Percentiles rank a stretch among this genome's conserved stretches.
phyloP scores from a whole-genome alignment of 2,329 filamentous ascomycete genomes.

The Penicillium hordei region DNA sequence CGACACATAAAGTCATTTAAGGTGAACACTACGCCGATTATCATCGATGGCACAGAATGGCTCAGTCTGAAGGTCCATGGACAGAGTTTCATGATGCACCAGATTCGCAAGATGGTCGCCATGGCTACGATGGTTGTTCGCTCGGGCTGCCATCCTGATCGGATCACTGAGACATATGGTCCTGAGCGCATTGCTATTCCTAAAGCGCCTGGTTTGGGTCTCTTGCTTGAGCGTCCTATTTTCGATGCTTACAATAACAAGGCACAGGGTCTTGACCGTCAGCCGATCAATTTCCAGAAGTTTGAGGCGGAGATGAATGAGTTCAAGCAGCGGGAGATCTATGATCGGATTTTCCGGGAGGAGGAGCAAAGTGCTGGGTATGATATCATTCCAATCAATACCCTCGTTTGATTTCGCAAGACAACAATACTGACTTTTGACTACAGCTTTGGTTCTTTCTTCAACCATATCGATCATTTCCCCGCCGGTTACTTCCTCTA shows the following conservation, averaged over 20 bases:
- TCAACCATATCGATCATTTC: conserved; percentile 76
- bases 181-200: conserved; percentile 77
- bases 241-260: conserved; percentile 86
- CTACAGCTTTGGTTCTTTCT: conserved; percentile 70
- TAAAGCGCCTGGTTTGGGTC: conserved; percentile 84
- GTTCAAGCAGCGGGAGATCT: conserved; percentile 92
- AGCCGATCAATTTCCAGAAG: conserved; percentile 74
- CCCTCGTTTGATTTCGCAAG: not conserved
- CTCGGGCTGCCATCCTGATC: conserved; percentile 71
- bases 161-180: conserved; percentile 73
- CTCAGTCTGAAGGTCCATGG: conserved; percentile 93
- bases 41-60: conserved; percentile 93
- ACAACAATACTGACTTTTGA: conserved; percentile 1
- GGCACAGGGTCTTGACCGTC: conserved; percentile 62
- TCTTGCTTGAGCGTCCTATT: conserved; percentile 85
- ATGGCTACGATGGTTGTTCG: conserved; percentile 84
- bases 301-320: conserved; percentile 76
- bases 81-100: conserved; percentile 99
- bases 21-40: conserved; percentile 71
- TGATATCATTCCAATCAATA: conserved; percentile 44
- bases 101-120: conserved; percentile 98
- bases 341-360: conserved; percentile 83
- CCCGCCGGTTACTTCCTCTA: conserved; percentile 71
- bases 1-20: conserved; percentile 91
- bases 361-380: conserved; percentile 86